Evolutionary conservation across 208 protist species (phyloP), one percentile per base, ranked within the genome.

Genomic region (Paratrypanosoma confusum): DNA sequence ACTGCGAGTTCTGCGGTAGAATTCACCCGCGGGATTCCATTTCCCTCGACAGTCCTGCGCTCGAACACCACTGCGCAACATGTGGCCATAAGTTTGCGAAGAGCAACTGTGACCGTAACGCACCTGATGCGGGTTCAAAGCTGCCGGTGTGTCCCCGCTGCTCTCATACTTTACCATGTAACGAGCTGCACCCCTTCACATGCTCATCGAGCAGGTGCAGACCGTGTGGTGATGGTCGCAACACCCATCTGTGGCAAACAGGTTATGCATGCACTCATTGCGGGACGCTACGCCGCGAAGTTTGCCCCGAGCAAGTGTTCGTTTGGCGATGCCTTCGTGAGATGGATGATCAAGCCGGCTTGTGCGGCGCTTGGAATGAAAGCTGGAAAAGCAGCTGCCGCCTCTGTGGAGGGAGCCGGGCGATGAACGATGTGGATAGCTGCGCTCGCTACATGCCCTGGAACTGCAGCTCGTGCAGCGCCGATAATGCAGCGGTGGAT

Each of bases 291-390:
- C 60, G 81, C 0, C 51, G 40, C 16, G 70, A 83, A 42, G n/a
- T 90, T 21, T 28, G 37, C 4, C 27, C 20, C 27, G 44, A 33
- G 27, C 47, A 47, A 24, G 36, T 55, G 23, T 67, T 56, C 29
- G 64, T 86, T 1, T 90, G 81, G 77, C 57, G 65, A 11, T 90
- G 81, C 58, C 34, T 77, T 38, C 54, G 57, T n/a, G 81, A 90
- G 41, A 17, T 24, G 8, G 13, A n/a, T 4, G 44, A 29, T 16
- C 31, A 37, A 3, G 57, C 50, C 26, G 3, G 38, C 31, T 17
- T 40, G 25, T 90, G 81, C 51, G 72, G 73, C 1, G 33, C 41
- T 11, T 90, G 81, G 77, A 90, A 90, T 56, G 85, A 90, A 50
- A 71, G 76, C 59, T 90, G 81, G 74, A 35, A 29, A 16, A 31